Evolutionary conservation across 1,284 basidiomycete species (phyloP), one percentile per base, ranked within the genome.

Genomic region (Inonotus obliquus): DNA sequence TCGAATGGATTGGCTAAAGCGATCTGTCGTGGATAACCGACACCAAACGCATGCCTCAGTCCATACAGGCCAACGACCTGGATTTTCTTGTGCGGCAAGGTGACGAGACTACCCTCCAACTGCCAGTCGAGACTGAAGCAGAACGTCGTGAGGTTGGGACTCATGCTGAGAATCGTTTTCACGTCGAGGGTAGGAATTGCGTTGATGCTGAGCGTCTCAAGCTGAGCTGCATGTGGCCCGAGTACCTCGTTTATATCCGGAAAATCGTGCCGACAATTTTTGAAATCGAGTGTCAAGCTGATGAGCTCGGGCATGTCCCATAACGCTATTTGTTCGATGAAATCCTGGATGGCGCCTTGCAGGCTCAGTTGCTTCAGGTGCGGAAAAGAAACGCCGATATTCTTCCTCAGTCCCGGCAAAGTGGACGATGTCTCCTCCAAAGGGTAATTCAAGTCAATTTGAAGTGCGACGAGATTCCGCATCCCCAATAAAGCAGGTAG

Each of bases 81-180:
- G 63, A 91, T 81, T 55, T 81, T 77, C 1, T 71, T 68, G 64
- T 89, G 87, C 0, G 87, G 83, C 10, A 73, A 71, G 44, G 77
- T 71, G 2, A 81, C 77, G 10, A 87, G 69, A 17, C 67, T 66
- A 54, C 74, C 69, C 3, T 68, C 70, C 1, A 82, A 70, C 35
- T 75, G 76, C 88, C 89, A 90, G 69, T 91, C 89, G 13, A 79
- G 81, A 67, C 88, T 90, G 75, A 91, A 90, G 21, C 79, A 77
- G 69, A 91, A 83, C 0, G 82, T 80, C 17, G 70, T 74, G 38
- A 91, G 79, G 57, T 76, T 70, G 0, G 86, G 86, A 66, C 87
- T 90, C 4, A 83, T 72, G 25, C 83, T 81, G 21, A 91, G 78
- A 62, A 86, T 80, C 23, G 75, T 74, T 1, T 81, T 72, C 2